Percentiles rank a stretch among this genome's conserved stretches.
These are phyloP conservation scores for Talaromyces sp. DNA, from an alignment of 2,329 filamentous ascomycete species.

Conservation along the genomic window DNA sequence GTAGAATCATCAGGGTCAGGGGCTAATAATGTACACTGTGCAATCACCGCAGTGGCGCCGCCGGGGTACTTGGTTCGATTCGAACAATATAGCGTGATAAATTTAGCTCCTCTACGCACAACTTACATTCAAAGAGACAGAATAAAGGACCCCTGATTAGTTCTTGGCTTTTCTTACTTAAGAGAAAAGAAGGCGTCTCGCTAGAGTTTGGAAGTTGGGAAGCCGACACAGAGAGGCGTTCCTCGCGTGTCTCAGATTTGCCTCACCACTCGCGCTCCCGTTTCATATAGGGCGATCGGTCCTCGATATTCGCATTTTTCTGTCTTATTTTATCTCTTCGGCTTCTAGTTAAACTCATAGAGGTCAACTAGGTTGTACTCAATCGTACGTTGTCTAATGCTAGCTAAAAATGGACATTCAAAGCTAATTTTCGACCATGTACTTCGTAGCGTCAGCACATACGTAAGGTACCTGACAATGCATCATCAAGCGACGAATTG, in stretches of 20 bases:
- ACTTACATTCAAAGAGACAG: not conserved
- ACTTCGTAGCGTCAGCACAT: not conserved
- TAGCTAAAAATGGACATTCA: not conserved
- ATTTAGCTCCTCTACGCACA: not conserved
- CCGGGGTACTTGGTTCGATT: not conserved
- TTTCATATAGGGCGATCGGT: conserved; percentile 4
- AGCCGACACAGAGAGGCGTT: conserved; percentile 10
- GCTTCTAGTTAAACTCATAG: not conserved
- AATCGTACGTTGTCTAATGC: not conserved
- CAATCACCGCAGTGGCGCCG: too few relatives aligned
- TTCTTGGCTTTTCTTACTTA: not conserved
- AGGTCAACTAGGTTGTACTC: not conserved
- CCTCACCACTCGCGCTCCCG: not conserved
- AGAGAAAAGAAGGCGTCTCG: not conserved
- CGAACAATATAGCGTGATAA: not conserved
- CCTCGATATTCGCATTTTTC: not conserved
- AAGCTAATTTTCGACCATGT: not conserved
- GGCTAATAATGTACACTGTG: not conserved
- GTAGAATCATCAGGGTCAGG: not conserved
- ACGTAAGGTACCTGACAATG: not conserved
- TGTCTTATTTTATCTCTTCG: not conserved
- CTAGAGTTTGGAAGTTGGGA: conserved; percentile 2
- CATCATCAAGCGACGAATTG: not conserved
- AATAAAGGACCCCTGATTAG: not conserved
- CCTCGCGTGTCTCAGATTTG: conserved; percentile 8